phyloP scores from a whole-genome alignment of 2,329 filamentous ascomycete genomes.

The Pseudonectria buxi region DNA sequence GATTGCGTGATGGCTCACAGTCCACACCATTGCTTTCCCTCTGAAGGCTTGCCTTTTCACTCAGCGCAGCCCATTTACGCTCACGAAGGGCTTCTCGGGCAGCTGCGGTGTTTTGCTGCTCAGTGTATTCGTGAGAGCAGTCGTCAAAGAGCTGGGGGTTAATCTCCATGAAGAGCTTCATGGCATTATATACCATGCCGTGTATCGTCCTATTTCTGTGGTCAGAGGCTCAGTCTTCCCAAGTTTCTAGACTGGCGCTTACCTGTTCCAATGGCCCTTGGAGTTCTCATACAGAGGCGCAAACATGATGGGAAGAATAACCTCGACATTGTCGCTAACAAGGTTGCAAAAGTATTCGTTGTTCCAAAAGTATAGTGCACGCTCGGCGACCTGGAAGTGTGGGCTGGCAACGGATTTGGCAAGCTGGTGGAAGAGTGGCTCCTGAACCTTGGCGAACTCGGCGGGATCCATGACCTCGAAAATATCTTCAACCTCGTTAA shows the following conservation, averaged over 20 bases:
- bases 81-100: conserved; percentile 75
- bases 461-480: conserved; percentile 99
- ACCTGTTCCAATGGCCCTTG: conserved; percentile 99
- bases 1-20: conserved; percentile 28
- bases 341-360: conserved; percentile 99
- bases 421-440: conserved; percentile 92
- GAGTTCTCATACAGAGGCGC: conserved; percentile 97
- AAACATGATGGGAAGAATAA: conserved; percentile 99
- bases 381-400: conserved; percentile 97
- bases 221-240: conserved; percentile 24
- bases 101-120: conserved; percentile 89
- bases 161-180: conserved; percentile 99
- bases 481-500: conserved; percentile 98
- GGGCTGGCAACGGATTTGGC: conserved; percentile 97
- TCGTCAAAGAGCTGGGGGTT: conserved; percentile 98
- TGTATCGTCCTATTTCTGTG: conserved; percentile 72
- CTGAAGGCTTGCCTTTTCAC: conserved; percentile 69
- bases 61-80: conserved; percentile 81
- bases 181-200: conserved; percentile 99
- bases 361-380: conserved; percentile 99
- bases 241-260: conserved; percentile 25
- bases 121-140: conserved; percentile 96
- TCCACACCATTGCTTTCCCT: conserved; percentile 37
- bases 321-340: conserved; percentile 97
- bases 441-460: conserved; percentile 97